Percentiles rank a stretch among this genome's conserved stretches.
Conservation (phyloP, 164 flowering plant species). For the grape (Vitis vinifera) region ASM3070453v1 NC_081822.1:24219501-24220000, state of each 20-base stretch:
- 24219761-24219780: too few species aligned
- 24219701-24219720: background rate
- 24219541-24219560: too few species aligned
- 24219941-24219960: background rate
- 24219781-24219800: too few species aligned
- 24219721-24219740: background rate
- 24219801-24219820: background rate
- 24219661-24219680: too few species aligned
- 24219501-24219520: too few species aligned
- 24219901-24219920: background rate
- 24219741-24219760: background rate
- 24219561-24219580: too few species aligned
- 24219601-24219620: too few species aligned
- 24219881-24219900: background rate
- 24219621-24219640: too few species aligned
- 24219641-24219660: too few species aligned
- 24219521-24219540: too few species aligned
- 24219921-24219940: background rate
- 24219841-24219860: background rate
- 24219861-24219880: background rate
- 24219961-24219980: background rate
- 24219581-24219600: too few species aligned
- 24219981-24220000: conserved; percentile 48
- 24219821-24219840: background rate
- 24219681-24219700: too few species aligned